Percentiles rank a stretch among this genome's conserved stretches.
phyloP scores from a whole-genome alignment of 140 eudicot genomes.

The Cichorium intybus region DNA sequence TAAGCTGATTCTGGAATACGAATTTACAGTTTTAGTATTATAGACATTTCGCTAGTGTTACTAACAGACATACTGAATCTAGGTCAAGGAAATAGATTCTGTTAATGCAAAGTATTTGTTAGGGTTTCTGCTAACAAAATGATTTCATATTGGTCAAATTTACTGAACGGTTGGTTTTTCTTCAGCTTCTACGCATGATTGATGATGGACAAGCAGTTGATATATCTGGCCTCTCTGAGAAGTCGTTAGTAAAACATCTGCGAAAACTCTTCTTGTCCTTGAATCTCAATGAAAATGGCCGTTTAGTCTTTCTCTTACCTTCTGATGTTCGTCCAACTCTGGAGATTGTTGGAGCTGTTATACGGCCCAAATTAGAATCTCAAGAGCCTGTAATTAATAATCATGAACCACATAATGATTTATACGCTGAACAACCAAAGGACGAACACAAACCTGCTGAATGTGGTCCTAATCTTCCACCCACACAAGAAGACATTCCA shows the following conservation, averaged over 20 bases:
- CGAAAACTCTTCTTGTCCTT: conserved; percentile 69
- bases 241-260: conserved; percentile 63
- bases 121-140: background rate
- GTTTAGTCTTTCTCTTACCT: conserved; percentile 68
- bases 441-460: conserved; percentile 28
- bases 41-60: background rate
- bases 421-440: conserved; percentile 28
- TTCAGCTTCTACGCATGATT: conserved; percentile 82
- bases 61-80: conserved; percentile 9
- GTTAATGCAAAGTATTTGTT: background rate
- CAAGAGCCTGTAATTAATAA: conserved; percentile 32
- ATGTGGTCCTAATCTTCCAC: conserved; percentile 33
- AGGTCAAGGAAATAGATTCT: conserved; percentile 14
- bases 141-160: background rate
- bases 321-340: conserved; percentile 67
- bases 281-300: conserved; percentile 73
- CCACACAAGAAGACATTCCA: conserved; percentile 38
- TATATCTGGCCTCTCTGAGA: conserved; percentile 89
- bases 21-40: background rate
- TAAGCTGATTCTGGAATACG: background rate
- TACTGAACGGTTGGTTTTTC: conserved; percentile 11
- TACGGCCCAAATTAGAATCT: conserved; percentile 38
- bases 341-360: conserved; percentile 67
- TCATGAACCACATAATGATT: conserved; percentile 29
- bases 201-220: conserved; percentile 99